Evolutionary conservation across 1,139 yeast genomes (phyloP).

Genomic region (Blastobotrys persicus): DNA sequence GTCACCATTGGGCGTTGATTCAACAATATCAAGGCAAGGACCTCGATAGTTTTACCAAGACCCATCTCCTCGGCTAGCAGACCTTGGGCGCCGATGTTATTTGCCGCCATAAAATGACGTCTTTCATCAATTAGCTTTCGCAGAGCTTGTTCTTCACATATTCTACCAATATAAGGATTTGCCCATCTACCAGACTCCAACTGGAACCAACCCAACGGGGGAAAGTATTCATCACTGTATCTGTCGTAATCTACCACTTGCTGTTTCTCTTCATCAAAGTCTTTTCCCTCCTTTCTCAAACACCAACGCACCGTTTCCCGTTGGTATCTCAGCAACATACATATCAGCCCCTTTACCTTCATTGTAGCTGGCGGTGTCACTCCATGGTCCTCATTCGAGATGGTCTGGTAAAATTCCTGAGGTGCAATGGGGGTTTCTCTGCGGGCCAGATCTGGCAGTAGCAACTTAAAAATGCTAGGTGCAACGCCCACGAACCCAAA

Average conservation of each 20-base stretch:
- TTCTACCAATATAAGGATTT: slow-evolving; percentile 34
- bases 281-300: slow-evolving; percentile 55
- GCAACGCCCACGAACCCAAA: slow-evolving; percentile 2
- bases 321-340: slow-evolving; percentile 57
- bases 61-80: slow-evolving; percentile 95
- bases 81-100: slow-evolving; percentile 39
- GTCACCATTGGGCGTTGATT: slow-evolving; percentile 48
- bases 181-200: slow-evolving; percentile 27
- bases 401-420: slow-evolving; percentile 24
- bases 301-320: slow-evolving; percentile 65
- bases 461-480: background rate
- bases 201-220: slow-evolving; percentile 10
- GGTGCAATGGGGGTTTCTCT: slow-evolving; percentile 14
- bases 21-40: slow-evolving; percentile 59
- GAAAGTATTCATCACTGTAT: background rate
- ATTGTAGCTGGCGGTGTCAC: slow-evolving; percentile 11
- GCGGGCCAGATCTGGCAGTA: background rate
- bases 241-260: background rate
- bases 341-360: slow-evolving; percentile 45
- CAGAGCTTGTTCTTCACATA: slow-evolving; percentile 24
- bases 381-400: slow-evolving; percentile 13
- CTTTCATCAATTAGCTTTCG: slow-evolving; percentile 10
- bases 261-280: slow-evolving; percentile 36
- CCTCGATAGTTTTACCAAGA: slow-evolving; percentile 87
- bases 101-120: background rate